Evolutionary conservation across 1,284 basidiomycete genomes (phyloP).

Genomic region (Tremellales sp.): DNA sequence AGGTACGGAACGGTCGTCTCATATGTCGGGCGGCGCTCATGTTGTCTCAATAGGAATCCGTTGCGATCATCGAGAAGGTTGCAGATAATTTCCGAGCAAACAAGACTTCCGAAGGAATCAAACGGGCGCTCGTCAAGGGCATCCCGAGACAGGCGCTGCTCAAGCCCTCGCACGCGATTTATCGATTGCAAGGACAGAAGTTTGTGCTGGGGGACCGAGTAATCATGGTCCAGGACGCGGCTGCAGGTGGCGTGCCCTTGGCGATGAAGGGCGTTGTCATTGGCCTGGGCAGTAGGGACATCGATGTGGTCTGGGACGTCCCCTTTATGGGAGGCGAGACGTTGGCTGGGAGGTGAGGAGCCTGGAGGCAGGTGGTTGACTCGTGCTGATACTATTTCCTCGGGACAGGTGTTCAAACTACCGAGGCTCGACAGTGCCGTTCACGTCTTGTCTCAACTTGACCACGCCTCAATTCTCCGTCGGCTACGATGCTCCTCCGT

Average conservation of each 20-base stretch:
- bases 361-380: slow-evolving; percentile 13
- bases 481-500: slow-evolving; percentile 54
- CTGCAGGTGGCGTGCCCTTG: slow-evolving; percentile 79
- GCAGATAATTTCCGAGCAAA: slow-evolving; percentile 63
- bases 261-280: slow-evolving; percentile 91
- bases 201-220: slow-evolving; percentile 94
- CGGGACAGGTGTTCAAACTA: slow-evolving; percentile 74
- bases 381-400: background rate
- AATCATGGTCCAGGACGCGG: slow-evolving; percentile 87
- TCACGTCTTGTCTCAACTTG: slow-evolving; percentile 80
- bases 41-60: slow-evolving; percentile 58
- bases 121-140: slow-evolving; percentile 82
- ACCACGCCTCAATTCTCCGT: slow-evolving; percentile 75
- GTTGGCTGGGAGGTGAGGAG: slow-evolving; percentile 69
- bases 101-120: slow-evolving; percentile 64
- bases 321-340: slow-evolving; percentile 91
- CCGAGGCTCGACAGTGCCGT: slow-evolving; percentile 78
- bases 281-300: slow-evolving; percentile 74
- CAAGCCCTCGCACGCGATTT: slow-evolving; percentile 86
- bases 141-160: slow-evolving; percentile 92
- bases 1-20: slow-evolving; percentile 54
- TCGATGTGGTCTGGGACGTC: slow-evolving; percentile 97
- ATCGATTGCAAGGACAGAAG: slow-evolving; percentile 83
- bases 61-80: slow-evolving; percentile 70
- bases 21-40: background rate